Evolutionary conservation across 2,329 filamentous ascomycete genomes (phyloP), one percentile per base, ranked within the genome.

Genomic region (Domatiomyces globalis): DNA sequence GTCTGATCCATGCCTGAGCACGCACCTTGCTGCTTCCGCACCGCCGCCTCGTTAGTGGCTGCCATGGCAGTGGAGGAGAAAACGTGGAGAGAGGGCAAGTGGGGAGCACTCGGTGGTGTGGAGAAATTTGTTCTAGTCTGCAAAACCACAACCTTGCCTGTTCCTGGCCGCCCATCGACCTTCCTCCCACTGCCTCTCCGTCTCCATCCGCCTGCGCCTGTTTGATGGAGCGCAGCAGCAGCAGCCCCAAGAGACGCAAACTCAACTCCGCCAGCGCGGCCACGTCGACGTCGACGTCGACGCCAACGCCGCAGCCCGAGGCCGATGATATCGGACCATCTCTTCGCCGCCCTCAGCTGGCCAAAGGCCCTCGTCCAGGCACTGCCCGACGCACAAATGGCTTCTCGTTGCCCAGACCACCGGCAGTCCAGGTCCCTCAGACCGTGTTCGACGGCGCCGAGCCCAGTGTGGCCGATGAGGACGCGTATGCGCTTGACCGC

Each of bases 401-500:
- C 20, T 46, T 64, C 62, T 49, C 66, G 39, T 66, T 62, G 17
- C 43, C 43, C 53, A 49, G 39, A 29, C 17, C 53, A 55, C 17
- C 54, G 59, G 65, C 58, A 63, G 59, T 29, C 61, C 63, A 5
- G 64, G 63, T 17, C 62, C 63, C 18, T 54, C 81, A 79, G 57
- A 64, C 71, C 20, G 74, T 77, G 51, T 79, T 82, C 52, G 79
- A 85, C 46, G 77, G 75, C 2, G 10, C 12, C 33, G 33, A 84
- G 61, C 74, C 79, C 2, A 71, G 72, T 12, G 73, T 80, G 12
- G 73, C 77, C 33, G 77, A 83, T 42, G 79, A 86, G 55, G 86
- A 94, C 56, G 78, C 80, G 17, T 78, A 78, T 56, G 85, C 82
- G 8, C 73, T 95, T 50, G 89, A 95, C 64, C 80, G 89, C 55